These are phyloP conservation scores for Podaxis rugospora DNA, from an alignment of 768 basidiomycete species.

Conservation along the genomic window DNA sequence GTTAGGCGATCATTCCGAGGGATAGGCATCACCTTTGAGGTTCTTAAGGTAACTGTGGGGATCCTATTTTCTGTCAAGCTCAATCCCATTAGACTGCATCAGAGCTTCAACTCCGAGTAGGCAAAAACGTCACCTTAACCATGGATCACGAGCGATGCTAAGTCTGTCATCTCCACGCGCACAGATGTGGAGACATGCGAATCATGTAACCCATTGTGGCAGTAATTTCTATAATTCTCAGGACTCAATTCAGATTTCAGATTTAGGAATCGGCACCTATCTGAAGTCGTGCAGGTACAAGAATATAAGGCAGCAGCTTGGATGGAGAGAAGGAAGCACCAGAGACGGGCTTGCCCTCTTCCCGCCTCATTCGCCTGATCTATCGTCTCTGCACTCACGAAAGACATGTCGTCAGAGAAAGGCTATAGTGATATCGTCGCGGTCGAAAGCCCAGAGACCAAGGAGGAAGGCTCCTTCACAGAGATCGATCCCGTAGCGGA, in stretches of 20 bases:
- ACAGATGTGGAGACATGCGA: neutral
- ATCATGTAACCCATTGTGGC: neutral
- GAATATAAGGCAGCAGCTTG: neutral
- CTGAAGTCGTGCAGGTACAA: neutral
- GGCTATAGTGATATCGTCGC: neutral
- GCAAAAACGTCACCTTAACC: neutral
- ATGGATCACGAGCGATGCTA: neutral
- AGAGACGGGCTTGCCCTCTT: neutral
- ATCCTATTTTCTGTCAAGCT: neutral
- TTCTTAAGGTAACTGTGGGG: neutral
- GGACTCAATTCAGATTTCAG: neutral
- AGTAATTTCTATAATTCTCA: neutral
- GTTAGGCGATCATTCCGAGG: too few relatives aligned
- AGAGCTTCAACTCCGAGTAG: neutral
- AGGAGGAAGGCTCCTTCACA: neutral
- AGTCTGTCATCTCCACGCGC: neutral
- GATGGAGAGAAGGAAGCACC: neutral
- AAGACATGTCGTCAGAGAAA: neutral
- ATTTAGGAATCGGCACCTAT: neutral
- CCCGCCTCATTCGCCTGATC: neutral
- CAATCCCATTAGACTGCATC: neutral
- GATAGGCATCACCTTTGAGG: neutral
- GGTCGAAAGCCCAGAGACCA: conserved; percentile 4
- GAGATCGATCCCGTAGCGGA: conserved; percentile 30
- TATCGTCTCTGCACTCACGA: neutral